Conservation (phyloP, 2,329 filamentous ascomycete species). For the Talaromyces sp. region DNA sequence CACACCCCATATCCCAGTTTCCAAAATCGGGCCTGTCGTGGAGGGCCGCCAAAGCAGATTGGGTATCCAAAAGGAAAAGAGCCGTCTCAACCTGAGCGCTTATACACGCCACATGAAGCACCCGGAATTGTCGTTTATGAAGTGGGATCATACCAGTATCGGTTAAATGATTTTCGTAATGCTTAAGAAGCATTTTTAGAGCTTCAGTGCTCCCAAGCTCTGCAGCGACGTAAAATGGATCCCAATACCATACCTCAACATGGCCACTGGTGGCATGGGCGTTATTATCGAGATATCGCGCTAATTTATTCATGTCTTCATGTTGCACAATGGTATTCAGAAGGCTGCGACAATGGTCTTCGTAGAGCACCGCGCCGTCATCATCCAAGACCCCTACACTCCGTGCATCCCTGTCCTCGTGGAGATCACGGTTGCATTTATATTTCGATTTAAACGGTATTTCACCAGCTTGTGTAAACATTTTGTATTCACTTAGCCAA, state of each 20-base stretch:
- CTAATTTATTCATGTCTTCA: background rate
- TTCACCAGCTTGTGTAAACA: background rate
- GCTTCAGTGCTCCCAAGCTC: conserved; percentile 6
- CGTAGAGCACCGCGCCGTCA: conserved; percentile 3
- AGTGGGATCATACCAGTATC: conserved; percentile 1
- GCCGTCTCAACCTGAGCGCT: conserved; percentile 3
- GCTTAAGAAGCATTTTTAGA: conserved; percentile 4
- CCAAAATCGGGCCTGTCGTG: background rate
- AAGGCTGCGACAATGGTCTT: conserved; percentile 1
- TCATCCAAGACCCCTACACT: background rate
- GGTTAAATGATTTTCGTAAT: conserved; percentile 2
- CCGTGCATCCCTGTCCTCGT: background rate
- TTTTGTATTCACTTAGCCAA: background rate
- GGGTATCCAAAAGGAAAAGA: conserved; percentile 4
- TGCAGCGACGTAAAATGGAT: conserved; percentile 7
- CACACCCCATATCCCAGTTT: background rate
- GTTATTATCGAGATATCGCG: background rate
- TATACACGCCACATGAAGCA: conserved; percentile 3
- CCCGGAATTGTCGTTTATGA: background rate
- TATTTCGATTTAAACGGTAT: background rate
- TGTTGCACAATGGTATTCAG: conserved; percentile 1
- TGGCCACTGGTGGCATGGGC: background rate
- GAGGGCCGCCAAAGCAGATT: background rate
- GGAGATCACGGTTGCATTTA: background rate
- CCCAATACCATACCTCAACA: conserved; percentile 2